Conservation (phyloP, 2,329 filamentous ascomycete genomes). For the Emmonsiellopsis sp. region DNA sequence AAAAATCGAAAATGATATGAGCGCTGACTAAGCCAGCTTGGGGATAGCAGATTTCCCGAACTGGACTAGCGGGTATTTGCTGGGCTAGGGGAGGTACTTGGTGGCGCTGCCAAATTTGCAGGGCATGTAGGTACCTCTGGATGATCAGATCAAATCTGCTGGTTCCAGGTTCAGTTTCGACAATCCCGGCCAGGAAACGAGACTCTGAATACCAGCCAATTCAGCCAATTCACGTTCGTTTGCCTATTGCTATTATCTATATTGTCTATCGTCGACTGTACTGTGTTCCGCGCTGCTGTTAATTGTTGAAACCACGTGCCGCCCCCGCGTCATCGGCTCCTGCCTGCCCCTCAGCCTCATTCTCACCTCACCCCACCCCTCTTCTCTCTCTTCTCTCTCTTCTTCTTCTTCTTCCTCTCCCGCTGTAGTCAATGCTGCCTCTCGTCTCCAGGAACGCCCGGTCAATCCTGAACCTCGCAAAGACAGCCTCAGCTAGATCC, state of each 20-base stretch:
- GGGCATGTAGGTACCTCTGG: neutral
- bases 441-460: constrained; percentile 9
- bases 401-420: constrained; percentile 4
- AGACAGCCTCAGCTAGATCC: neutral
- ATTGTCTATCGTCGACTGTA: neutral
- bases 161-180: neutral
- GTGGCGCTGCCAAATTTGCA: neutral
- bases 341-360: neutral
- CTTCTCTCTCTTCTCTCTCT: constrained; percentile 16
- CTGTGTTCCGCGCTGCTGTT: too few species aligned
- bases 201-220: neutral
- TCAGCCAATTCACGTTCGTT: too few species aligned
- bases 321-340: neutral
- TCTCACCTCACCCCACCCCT: constrained; percentile 8
- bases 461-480: constrained; percentile 2
- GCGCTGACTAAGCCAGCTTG: neutral
- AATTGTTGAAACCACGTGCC: too few species aligned
- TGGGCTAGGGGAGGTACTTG: neutral
- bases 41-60: neutral
- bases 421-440: constrained; percentile 7
- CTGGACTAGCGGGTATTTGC: neutral
- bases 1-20: neutral
- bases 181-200: neutral
- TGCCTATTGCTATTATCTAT: neutral
- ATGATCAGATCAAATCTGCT: neutral